phyloP scores from a whole-genome alignment of 2,329 filamentous ascomycete species.

The Curvularia spicifera region DNA sequence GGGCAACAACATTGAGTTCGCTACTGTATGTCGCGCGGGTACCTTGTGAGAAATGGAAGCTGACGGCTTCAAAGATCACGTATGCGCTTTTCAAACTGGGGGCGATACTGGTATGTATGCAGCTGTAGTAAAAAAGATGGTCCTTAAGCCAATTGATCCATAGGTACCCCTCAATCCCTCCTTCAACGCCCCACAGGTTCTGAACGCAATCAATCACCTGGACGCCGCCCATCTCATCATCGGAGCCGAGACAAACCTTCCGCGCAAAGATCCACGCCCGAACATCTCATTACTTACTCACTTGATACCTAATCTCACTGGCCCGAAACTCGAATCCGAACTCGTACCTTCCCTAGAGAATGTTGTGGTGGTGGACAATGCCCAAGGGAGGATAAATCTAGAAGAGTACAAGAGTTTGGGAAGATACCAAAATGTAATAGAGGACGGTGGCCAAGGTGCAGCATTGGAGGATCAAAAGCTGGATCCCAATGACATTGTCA shows the following conservation, averaged over 20 bases:
- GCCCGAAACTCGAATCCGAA: slow-evolving; percentile 58
- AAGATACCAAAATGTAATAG: slow-evolving; percentile 54
- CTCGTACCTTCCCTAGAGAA: slow-evolving; percentile 71
- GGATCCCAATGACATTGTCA: slow-evolving; percentile 74
- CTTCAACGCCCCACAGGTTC: slow-evolving; percentile 81
- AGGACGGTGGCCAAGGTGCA: slow-evolving; percentile 51
- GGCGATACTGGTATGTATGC: slow-evolving; percentile 71
- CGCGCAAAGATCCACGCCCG: slow-evolving; percentile 66
- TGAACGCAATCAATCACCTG: slow-evolving; percentile 78
- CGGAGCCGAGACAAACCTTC: slow-evolving; percentile 84
- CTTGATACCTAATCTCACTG: slow-evolving; percentile 58
- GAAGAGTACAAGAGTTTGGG: slow-evolving; percentile 46
- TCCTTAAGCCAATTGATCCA: neutral
- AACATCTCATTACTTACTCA: slow-evolving; percentile 65
- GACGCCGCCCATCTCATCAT: slow-evolving; percentile 77
- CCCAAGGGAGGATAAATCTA: slow-evolving; percentile 60
- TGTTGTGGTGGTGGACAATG: slow-evolving; percentile 82
- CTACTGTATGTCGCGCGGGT: slow-evolving; percentile 61
- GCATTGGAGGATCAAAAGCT: slow-evolving; percentile 59
- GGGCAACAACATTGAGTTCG: slow-evolving; percentile 85
- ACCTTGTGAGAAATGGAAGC: neutral
- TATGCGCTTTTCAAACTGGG: slow-evolving; percentile 95
- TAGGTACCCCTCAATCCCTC: slow-evolving; percentile 88
- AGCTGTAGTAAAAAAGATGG: too few species aligned
- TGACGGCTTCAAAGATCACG: slow-evolving; percentile 56